A percentile compares a stretch with the other conserved stretches of the same genome.
Conservation (phyloP, 1,284 basidiomycete genomes). For the Inonotus hispidus region DNA sequence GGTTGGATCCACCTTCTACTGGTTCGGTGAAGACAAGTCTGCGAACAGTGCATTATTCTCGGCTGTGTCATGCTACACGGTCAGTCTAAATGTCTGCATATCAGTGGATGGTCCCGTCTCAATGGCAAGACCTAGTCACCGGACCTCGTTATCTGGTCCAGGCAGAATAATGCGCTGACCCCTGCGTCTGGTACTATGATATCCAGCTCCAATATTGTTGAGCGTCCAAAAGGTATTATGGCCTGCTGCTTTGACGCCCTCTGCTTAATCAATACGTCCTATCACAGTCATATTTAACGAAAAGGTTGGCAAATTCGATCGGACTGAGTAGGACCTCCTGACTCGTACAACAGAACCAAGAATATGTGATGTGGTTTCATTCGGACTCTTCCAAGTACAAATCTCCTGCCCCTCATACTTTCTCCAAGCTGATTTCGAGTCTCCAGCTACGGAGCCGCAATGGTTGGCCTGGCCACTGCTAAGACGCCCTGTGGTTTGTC, state of each 20-base stretch:
- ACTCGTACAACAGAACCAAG: constrained; percentile 37
- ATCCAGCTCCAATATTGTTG: constrained; percentile 54
- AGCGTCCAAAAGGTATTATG: constrained; percentile 53
- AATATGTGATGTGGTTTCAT: constrained; percentile 73
- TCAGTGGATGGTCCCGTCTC: constrained; percentile 1
- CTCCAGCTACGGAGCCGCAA: constrained; percentile 52
- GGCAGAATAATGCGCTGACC: constrained; percentile 52
- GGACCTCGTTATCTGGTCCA: constrained; percentile 50
- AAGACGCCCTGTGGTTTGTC: constrained; percentile 46
- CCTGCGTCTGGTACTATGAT: constrained; percentile 51
- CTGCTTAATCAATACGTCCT: background rate
- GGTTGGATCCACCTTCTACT: constrained; percentile 56
- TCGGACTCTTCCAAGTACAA: constrained; percentile 55
- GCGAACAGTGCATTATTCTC: constrained; percentile 51
- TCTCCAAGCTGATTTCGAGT: constrained; percentile 3
- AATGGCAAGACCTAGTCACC: constrained; percentile 34
- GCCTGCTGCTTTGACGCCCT: background rate
- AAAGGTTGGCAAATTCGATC: constrained; percentile 26
- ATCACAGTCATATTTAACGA: constrained; percentile 47
- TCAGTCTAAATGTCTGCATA: constrained; percentile 22
- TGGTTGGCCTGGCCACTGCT: constrained; percentile 57
- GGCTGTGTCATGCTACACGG: constrained; percentile 56
- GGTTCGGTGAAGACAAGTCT: constrained; percentile 62
- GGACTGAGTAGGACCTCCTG: background rate
- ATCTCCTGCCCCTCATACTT: background rate